Evolutionary conservation across 108 stramenopile species (phyloP), one percentile per base, ranked within the genome.

Genomic region (Bacterosira constricta): DNA sequence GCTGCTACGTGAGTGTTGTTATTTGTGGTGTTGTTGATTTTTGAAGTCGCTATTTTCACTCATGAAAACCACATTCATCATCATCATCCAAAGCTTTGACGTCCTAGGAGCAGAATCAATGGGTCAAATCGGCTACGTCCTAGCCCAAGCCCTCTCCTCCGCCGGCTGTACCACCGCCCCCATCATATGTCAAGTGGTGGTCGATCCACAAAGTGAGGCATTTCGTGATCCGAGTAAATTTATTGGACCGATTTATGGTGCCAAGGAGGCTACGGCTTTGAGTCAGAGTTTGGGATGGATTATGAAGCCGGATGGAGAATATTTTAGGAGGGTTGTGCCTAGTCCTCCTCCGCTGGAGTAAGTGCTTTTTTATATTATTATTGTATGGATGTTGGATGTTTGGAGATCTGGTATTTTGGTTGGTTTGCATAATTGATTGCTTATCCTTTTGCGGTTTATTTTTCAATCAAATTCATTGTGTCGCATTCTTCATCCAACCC

Each of bases 171-270:
- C 72, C 2, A 82, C 89, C 18, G 82, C 84, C 3, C 87, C 89
- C 0, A 85, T 92, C 39, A 60, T 92, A 23, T 88, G 87, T 35
- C 91, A 92, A 65, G 89, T 90, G 27, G 87, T 90, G 7, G 89
- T 92, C 4, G 89, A 90, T 66, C 75, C 79, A 17, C 78, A 69
- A 44, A 79, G 78, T 44, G 86, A 86, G 37, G 91, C 91, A 9
- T 92, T 92, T 53, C 66, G 77, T 9, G 84, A 90, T 63, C 91
- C 91, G 13, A 74, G 77, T 34, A 92, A 92, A 51, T 92, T 86
- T 56, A 88, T 92, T 23, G 91, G 91, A 6, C 91, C 91, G 26
- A 85, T 92, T 39, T 92, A 92, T 69, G 91, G 91, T n/a, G 76
- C 85, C 45, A 83, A 87, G 71, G 91, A 92, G 64, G 89, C 91